Conservation (phyloP, 140 eudicot genomes). For the Cichorium intybus region DNA sequence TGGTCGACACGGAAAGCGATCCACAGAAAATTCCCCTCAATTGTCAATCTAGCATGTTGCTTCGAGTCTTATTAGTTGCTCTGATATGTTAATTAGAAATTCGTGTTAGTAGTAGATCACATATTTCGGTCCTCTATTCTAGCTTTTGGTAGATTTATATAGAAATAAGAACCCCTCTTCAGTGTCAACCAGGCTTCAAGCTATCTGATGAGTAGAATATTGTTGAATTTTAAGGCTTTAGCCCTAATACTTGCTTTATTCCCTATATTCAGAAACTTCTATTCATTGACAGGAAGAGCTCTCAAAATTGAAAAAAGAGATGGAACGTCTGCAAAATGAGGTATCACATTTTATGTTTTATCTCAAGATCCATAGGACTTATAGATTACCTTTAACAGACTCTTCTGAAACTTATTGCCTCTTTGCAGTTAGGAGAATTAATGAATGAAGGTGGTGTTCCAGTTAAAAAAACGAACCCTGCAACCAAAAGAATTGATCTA, state of each 20-base stretch:
- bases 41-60: not conserved
- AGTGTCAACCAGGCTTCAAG: too few relatives aligned
- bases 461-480: constrained; percentile 26
- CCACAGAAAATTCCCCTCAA: not conserved
- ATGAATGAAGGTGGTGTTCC: constrained; percentile 31
- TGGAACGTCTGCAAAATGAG: constrained; percentile 55
- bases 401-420: constrained; percentile 10
- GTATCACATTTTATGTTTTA: constrained; percentile 25
- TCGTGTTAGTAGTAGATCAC: too few relatives aligned
- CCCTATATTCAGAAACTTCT: constrained; percentile 1
- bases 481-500: constrained; percentile 24
- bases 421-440: constrained; percentile 35
- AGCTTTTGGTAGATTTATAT: not conserved
- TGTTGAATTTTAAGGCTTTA: constrained; percentile 4
- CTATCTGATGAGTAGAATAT: too few relatives aligned
- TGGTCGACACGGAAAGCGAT: not conserved
- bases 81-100: too few relatives aligned
- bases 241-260: not conserved
- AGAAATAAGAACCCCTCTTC: too few relatives aligned
- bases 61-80: too few relatives aligned
- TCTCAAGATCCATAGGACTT: constrained; percentile 2
- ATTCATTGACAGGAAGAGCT: too few relatives aligned
- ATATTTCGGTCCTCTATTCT: too few relatives aligned
- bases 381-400: not conserved
- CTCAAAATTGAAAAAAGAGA: constrained; percentile 54